phyloP scores from a whole-genome alignment of 1,139 yeast genomes.

The Pichia sp. region DNA sequence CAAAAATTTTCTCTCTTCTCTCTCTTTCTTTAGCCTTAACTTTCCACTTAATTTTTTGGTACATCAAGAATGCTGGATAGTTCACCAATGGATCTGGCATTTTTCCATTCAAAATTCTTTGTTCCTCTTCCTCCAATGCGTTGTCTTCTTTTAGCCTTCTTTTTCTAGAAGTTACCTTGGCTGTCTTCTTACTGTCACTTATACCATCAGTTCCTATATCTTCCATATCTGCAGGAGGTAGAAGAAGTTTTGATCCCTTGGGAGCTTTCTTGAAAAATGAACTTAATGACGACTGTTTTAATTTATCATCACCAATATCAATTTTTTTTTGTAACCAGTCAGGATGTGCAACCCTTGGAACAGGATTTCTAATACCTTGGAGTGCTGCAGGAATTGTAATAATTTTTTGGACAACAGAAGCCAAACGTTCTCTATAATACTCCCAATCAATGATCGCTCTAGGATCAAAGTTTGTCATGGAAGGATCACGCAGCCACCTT shows the following conservation, averaged over 20 bases:
- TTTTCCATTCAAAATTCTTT: slow-evolving; percentile 43
- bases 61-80: slow-evolving; percentile 69
- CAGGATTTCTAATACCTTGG: slow-evolving; percentile 87
- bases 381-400: slow-evolving; percentile 97
- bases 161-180: slow-evolving; percentile 45
- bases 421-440: slow-evolving; percentile 85
- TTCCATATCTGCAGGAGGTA: slow-evolving; percentile 58
- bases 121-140: slow-evolving; percentile 40
- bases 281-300: slow-evolving; percentile 65
- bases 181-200: slow-evolving; percentile 25
- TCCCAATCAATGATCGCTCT: slow-evolving; percentile 90
- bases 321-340: slow-evolving; percentile 81
- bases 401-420: slow-evolving; percentile 90
- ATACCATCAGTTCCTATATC: slow-evolving; percentile 49
- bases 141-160: slow-evolving; percentile 33
- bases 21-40: slow-evolving; percentile 66
- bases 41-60: slow-evolving; percentile 85
- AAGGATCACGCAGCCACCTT: slow-evolving; percentile 82
- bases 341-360: slow-evolving; percentile 91
- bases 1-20: slow-evolving; percentile 75
- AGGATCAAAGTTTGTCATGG: slow-evolving; percentile 81
- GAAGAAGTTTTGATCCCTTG: slow-evolving; percentile 32
- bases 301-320: slow-evolving; percentile 54
- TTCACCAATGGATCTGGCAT: slow-evolving; percentile 75
- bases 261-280: slow-evolving; percentile 50